Base-by-base conservation (phyloP, 2,329 filamentous ascomycete species). In the Tothia fuscella region DNA sequence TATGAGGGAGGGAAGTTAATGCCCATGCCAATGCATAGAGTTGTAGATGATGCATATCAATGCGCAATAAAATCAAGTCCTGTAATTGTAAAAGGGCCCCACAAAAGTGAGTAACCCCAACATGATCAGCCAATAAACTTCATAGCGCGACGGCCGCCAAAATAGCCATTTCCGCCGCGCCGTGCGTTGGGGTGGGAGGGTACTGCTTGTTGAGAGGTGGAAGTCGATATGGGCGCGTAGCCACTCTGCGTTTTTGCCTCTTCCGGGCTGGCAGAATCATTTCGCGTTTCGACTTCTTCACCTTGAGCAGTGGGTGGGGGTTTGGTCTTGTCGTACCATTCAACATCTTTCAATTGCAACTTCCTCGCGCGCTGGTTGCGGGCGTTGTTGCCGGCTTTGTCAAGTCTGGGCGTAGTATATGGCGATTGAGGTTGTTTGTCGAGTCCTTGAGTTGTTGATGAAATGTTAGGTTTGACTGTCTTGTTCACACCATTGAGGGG, bases 301-400 rank as follows among this genome's bases (percentile, higher is more conserved):
- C 14, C 22, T 21, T 21, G 22, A 37, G n/a, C 35, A 28, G 16
- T 37, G 35, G 25, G 14, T 21, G 25, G 25, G 22, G 17, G 20
- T 22, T 36, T 22, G 33, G 42, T 41, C 28, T 28, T 31, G 24
- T 21, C 50, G 31, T 40, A 95, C 91, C 91, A 98, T 62, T 98
- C 89, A 60, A 98, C 85, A 63, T 98, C 91, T 62, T 86, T 94
- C 46, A 96, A 74, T 59, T 96, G 89, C 46, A 98, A 70, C 63
- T 93, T 93, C 54, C 91, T 78, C 45, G 83, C 79, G 49, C 88
- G 81, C 60, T 94, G 87, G 46, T 81, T 79, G 55, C 74, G 76
- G 42, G 82, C 79, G 50, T 80, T 81, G 50, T 65, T 67, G 45
- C 72, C 71, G 32, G 71, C 67, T 54, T 74, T 78, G 51, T 63